These are phyloP conservation scores for Rhododendron ovatum DNA, from an alignment of 148 eudicot species.

Conservation along the genomic window DNA sequence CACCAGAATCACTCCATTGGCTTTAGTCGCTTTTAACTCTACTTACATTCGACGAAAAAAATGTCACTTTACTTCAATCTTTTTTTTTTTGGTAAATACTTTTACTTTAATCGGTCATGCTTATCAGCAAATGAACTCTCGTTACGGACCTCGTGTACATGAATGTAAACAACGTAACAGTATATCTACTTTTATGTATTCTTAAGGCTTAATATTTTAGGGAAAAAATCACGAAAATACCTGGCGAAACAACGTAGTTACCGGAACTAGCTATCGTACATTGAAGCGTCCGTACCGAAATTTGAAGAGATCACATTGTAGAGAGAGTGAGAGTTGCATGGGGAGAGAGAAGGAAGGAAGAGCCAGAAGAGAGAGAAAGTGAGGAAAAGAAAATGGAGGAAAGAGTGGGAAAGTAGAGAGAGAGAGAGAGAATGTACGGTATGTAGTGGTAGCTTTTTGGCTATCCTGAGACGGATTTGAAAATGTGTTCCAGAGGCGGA, in stretches of 20 bases:
- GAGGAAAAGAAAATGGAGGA: neutral
- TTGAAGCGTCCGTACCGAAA: neutral
- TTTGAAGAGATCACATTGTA: conserved; percentile 4
- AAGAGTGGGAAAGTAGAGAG: neutral
- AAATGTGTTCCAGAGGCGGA: neutral
- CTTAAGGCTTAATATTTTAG: neutral
- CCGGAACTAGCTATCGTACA: neutral
- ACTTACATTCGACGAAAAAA: neutral
- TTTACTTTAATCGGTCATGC: neutral
- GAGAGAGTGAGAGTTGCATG: neutral
- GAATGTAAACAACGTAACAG: neutral
- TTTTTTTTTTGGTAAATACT: too few relatives aligned
- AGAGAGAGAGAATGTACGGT: neutral
- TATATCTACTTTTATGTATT: neutral
- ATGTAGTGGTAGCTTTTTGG: neutral
- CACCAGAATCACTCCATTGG: neutral
- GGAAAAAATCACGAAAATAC: neutral
- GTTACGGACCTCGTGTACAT: neutral
- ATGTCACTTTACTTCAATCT: neutral
- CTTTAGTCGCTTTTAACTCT: neutral
- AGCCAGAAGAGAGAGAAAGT: neutral
- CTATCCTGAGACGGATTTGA: neutral
- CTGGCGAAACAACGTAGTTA: neutral
- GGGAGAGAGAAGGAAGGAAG: neutral
- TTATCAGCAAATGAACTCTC: neutral